Conservation (phyloP, 257 asterid species). For the Jaltomata sinuosa region DNA sequence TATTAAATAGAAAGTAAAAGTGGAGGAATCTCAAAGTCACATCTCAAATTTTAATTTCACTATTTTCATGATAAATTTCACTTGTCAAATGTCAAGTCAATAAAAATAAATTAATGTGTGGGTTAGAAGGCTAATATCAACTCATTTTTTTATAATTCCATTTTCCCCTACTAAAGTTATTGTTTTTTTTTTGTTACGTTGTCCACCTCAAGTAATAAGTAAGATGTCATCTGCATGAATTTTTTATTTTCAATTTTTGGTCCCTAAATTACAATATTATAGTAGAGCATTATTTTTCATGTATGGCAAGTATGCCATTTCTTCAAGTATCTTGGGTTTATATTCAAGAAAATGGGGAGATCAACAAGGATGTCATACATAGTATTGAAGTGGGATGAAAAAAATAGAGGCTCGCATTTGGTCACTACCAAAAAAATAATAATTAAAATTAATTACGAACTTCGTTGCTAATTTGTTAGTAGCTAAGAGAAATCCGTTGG, state of each 20-base stretch:
- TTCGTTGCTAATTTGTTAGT: background rate
- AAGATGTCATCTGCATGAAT: background rate
- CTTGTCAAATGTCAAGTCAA: background rate
- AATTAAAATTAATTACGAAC: background rate
- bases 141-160: background rate
- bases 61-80: background rate
- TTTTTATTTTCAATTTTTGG: background rate
- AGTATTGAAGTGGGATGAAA: background rate
- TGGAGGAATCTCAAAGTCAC: background rate
- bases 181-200: background rate
- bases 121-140: background rate
- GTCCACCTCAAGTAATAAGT: background rate
- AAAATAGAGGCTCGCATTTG: rapidly evolving
- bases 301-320: background rate
- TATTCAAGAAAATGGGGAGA: background rate
- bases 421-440: background rate
- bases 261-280: background rate
- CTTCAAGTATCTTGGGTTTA: background rate
- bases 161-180: background rate
- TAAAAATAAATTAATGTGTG: background rate
- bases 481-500: background rate
- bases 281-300: background rate
- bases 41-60: background rate
- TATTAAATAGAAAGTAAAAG: background rate
- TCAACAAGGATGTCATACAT: background rate